These are phyloP conservation scores for Stemphylium lycopersici DNA, from an alignment of 2,329 filamentous ascomycete genomes.

Conservation along the genomic window DNA sequence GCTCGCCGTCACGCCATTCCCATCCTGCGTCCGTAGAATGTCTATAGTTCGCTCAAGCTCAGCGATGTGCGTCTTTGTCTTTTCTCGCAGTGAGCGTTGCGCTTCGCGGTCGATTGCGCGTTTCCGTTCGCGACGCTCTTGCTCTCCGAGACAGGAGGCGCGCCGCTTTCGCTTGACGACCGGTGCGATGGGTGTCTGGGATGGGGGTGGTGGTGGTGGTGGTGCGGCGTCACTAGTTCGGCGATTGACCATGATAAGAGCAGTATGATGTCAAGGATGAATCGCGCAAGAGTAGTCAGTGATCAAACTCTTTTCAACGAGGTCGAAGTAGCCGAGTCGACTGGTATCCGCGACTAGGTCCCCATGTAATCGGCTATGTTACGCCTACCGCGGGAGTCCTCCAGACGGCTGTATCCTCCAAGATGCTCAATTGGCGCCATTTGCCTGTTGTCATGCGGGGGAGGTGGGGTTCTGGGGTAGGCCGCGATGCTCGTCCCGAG, in stretches of 20 bases:
- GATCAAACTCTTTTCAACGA: background rate
- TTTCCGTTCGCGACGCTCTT: slow-evolving; percentile 44
- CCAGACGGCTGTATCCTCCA: background rate
- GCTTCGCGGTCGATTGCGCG: slow-evolving; percentile 47
- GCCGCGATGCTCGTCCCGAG: too few relatives aligned
- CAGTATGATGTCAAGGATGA: slow-evolving; percentile 11
- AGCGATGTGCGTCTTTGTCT: slow-evolving; percentile 47
- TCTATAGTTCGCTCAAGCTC: slow-evolving; percentile 46
- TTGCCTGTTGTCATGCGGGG: background rate
- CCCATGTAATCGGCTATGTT: background rate
- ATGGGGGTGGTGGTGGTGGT: background rate
- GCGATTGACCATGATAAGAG: slow-evolving; percentile 2
- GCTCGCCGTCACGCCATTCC: slow-evolving; percentile 40
- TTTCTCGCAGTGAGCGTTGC: slow-evolving; percentile 44
- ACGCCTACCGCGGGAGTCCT: background rate
- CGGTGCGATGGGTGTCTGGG: slow-evolving; percentile 29
- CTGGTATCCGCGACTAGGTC: background rate
- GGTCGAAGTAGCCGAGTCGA: background rate
- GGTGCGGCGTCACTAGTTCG: slow-evolving; percentile 32
- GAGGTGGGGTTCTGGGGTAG: background rate
- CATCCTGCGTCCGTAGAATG: slow-evolving; percentile 42
- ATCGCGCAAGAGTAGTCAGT: background rate
- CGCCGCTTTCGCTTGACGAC: slow-evolving; percentile 39
- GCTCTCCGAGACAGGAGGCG: slow-evolving; percentile 43
- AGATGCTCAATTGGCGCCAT: background rate